Conservation (phyloP, 2,329 filamentous ascomycete genomes). For the Fusarium haematococcum region DNA sequence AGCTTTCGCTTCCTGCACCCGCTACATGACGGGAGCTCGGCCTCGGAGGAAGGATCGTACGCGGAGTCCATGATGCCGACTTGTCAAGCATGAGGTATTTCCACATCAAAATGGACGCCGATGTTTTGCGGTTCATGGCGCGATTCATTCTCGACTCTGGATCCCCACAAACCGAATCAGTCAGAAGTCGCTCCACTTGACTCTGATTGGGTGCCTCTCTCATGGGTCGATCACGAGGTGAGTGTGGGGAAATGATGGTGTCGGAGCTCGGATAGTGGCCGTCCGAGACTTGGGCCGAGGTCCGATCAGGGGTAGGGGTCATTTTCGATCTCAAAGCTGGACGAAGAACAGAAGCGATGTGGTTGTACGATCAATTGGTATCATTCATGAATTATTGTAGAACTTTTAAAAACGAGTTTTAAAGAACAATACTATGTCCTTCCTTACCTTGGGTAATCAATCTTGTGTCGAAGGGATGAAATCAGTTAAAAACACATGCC, state of each 20-base stretch:
- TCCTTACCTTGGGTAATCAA: neutral
- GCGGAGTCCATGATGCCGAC: neutral
- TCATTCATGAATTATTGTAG: neutral
- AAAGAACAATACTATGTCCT: neutral
- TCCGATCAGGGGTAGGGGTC: neutral
- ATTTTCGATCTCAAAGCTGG: neutral
- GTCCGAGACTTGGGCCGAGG: neutral
- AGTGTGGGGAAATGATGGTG: neutral
- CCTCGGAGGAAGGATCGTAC: conserved; percentile 12
- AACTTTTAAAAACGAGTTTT: neutral
- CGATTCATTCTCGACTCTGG: neutral
- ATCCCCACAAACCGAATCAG: conserved; percentile 7
- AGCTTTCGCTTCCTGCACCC: conserved; percentile 29
- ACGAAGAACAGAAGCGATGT: neutral
- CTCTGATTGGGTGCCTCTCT: neutral
- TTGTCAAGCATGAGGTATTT: neutral
- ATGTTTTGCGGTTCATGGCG: neutral
- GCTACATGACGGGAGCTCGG: conserved; percentile 20
- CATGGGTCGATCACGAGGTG: neutral
- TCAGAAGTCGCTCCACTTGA: neutral
- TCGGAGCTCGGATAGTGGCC: neutral
- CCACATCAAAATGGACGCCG: neutral
- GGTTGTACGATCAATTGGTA: neutral
- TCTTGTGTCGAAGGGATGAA: neutral
- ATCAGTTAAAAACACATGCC: no score